Base-by-base conservation (phyloP, 352 stramenopile genomes). In the Phytophthora ohioensis region DNA sequence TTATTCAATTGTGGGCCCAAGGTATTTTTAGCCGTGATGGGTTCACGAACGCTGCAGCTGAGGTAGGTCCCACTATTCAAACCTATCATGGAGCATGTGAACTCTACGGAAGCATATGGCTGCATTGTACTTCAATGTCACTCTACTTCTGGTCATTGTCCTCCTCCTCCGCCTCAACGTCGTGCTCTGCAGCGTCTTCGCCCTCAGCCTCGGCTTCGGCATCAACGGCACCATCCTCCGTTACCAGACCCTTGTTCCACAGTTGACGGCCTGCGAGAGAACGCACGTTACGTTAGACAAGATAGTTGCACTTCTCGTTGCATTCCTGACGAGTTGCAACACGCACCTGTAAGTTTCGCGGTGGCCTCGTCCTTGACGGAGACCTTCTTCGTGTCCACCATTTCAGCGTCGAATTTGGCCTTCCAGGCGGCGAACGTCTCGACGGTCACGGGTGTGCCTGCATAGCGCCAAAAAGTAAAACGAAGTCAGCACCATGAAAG, bases 361-460 rank as follows among this genome's bases (percentile, higher is more conserved):
- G 79, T 82, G 34, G 75, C 65, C 36, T 91, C 87, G 52, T 91
- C 85, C 76, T 95, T 95, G 52, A 83, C 35, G 1, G 74, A 84
- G 12, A 43, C 56, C 60, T 91, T 92, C 48, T 78, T 77, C 15
- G 45, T 66, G 10, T 55, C 51, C 4, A 64, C 67, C 84, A 91
- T 93, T 69, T 94, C 88, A 0, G 38, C 52, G 21, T 94, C 87
- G 53, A 96, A 96, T 45, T 83, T 86, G 15, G 65, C 74, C 59
- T 84, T 87, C 88, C 88, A 96, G 13, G 68, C 81, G 27, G 79
- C 79, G 58, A 96, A 96, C 21, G 77, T 78, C 64, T 92, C 85
- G 35, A 94, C 75, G 53, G 87, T 96, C 32, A 96, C 88, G n/a
- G 88, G 85, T 2, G 84, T 94, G 46, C 87, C 85, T 87, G 56